phyloP scores from a whole-genome alignment of 176 grass and related monocot genomes.

The Zea luxurians region DNA sequence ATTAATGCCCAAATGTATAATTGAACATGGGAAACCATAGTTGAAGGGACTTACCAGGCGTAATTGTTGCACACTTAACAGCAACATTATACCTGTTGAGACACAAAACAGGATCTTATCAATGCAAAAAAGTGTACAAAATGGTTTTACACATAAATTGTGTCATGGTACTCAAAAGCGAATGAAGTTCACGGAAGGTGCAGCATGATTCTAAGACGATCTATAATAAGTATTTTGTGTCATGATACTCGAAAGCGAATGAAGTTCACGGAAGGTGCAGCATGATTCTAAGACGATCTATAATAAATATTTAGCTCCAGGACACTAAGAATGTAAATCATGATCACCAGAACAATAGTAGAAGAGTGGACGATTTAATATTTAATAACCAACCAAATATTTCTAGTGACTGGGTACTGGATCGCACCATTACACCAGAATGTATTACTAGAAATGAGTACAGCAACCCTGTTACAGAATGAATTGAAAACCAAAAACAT shows the following conservation, averaged over 20 bases:
- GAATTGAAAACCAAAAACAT: not conserved
- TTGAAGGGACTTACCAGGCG: slow-evolving; percentile 63
- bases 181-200: not conserved
- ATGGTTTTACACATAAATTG: slow-evolving; percentile 15
- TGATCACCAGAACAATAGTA: not conserved
- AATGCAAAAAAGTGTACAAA: slow-evolving; percentile 6
- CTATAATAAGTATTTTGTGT: no score
- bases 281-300: not conserved
- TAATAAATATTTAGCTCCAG: not conserved
- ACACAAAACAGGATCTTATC: slow-evolving; percentile 19
- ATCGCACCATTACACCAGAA: not conserved
- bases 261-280: not conserved
- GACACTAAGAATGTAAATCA: not conserved
- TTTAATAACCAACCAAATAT: not conserved
- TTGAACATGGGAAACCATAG: not conserved
- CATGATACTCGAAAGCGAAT: not conserved
- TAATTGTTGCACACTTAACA: slow-evolving; percentile 96
- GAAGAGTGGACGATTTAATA: slow-evolving; percentile 16
- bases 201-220: not conserved
- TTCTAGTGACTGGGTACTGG: not conserved
- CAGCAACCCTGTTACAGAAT: not conserved
- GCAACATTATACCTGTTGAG: slow-evolving; percentile 85
- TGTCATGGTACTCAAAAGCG: not conserved
- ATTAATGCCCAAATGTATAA: slow-evolving; percentile 30
- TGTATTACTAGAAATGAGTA: not conserved